These are phyloP conservation scores for Chrysophaeum taylorii DNA, from an alignment of 352 stramenopile species.

Conservation along the genomic window DNA sequence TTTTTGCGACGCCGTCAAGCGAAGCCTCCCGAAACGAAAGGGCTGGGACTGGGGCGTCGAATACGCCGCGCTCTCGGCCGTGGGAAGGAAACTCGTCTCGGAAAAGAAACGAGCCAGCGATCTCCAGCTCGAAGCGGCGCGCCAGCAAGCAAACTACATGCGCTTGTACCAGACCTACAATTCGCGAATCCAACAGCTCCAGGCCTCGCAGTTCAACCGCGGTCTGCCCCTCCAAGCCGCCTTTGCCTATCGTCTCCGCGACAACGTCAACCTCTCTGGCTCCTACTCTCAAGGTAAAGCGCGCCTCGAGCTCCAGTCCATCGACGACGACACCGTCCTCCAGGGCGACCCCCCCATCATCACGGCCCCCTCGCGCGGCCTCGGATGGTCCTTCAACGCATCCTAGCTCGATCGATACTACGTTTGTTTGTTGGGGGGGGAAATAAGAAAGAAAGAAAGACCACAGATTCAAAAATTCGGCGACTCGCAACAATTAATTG, in stretches of 20 bases:
- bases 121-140: background rate
- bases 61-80: background rate
- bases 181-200: constrained; percentile 5
- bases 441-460: too few relatives aligned
- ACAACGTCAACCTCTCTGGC: constrained; percentile 10
- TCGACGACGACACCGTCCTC: constrained; percentile 8
- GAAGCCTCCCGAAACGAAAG: background rate
- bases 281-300: background rate
- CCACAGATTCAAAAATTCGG: too few relatives aligned
- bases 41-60: background rate
- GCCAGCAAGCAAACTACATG: background rate
- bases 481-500: too few relatives aligned
- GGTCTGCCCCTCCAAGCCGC: background rate
- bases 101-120: background rate
- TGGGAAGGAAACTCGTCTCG: background rate
- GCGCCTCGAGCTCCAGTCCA: background rate
- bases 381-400: constrained; percentile 1
- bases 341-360: background rate
- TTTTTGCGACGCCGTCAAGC: background rate
- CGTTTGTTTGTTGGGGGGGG: too few relatives aligned
- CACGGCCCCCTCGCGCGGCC: background rate
- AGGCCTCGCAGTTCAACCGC: background rate
- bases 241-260: constrained; percentile 4
- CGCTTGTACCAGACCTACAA: background rate
- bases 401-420: too few relatives aligned